A percentile compares a stretch with the other conserved stretches of the same genome.
These are phyloP conservation scores for Trametes punicea DNA, from an alignment of 768 basidiomycete species.

Conservation along the genomic window DNA sequence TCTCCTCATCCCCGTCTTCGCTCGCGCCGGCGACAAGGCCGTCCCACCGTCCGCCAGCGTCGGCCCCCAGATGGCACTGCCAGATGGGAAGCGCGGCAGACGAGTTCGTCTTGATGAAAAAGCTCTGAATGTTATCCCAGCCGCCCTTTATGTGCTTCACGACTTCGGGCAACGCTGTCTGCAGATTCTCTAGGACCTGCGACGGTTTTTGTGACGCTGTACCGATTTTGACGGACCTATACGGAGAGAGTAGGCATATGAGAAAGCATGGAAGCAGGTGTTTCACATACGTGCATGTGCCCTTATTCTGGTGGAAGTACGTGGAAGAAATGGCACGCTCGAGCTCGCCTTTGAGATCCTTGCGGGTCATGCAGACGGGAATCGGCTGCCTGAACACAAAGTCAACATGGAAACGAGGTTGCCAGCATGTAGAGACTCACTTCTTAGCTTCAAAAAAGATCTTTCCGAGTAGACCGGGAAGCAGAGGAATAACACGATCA, in stretches of 20 bases:
- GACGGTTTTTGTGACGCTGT: conserved; percentile 66
- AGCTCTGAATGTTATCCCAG: conserved; percentile 88
- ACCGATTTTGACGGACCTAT: conserved; percentile 82
- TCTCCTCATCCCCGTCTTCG: conserved; percentile 26
- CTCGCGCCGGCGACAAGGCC: conserved; percentile 35
- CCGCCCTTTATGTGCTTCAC: conserved; percentile 66
- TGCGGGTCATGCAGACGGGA: conserved; percentile 84
- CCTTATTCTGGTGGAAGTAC: conserved; percentile 93
- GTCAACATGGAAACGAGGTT: background rate
- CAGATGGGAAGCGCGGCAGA: conserved; percentile 90
- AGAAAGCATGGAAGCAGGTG: background rate
- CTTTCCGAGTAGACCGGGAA: conserved; percentile 83
- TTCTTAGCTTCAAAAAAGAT: conserved; percentile 96
- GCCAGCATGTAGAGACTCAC: conserved; percentile 44
- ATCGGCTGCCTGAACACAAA: conserved; percentile 77
- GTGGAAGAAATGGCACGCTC: conserved; percentile 92
- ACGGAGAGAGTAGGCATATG: background rate
- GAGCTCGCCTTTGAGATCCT: conserved; percentile 89
- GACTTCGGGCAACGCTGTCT: conserved; percentile 72
- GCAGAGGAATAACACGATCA: conserved; percentile 80
- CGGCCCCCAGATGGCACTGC: conserved; percentile 68
- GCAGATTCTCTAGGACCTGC: conserved; percentile 77
- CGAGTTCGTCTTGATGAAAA: conserved; percentile 87
- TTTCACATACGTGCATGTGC: conserved; percentile 80
- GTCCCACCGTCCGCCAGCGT: conserved; percentile 58